Conservation (phyloP, 768 basidiomycete species). For the Xerocomellus amylosporus region DNA sequence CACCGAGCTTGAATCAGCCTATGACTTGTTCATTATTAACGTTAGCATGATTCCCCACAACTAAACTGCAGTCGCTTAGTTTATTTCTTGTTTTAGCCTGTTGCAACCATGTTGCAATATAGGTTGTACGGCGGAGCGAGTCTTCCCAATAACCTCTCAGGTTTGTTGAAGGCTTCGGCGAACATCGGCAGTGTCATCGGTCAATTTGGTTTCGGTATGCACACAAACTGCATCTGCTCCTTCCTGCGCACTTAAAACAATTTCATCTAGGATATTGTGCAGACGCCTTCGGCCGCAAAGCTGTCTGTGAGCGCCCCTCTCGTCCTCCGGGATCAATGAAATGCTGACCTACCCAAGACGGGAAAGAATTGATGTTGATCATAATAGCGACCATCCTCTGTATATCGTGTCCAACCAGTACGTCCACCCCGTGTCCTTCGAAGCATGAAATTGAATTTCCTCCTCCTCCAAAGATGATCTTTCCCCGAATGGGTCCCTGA, state of each 20-base stretch:
- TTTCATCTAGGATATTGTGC: constrained; percentile 52
- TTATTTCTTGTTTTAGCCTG: constrained; percentile 41
- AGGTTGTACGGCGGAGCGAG: constrained; percentile 51
- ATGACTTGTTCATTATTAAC: constrained; percentile 72
- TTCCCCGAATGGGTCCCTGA: constrained; percentile 48
- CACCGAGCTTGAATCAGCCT: constrained; percentile 42
- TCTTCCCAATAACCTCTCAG: constrained; percentile 55
- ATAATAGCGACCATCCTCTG: constrained; percentile 74
- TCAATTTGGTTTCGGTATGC: constrained; percentile 58
- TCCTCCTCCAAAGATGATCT: constrained; percentile 41
- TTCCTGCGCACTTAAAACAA: background rate
- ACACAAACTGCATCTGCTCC: background rate
- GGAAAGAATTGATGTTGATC: constrained; percentile 78
- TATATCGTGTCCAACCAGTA: constrained; percentile 62
- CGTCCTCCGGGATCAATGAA: background rate
- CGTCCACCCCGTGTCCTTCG: background rate
- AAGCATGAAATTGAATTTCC: background rate
- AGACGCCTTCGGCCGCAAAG: constrained; percentile 66
- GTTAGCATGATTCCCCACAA: constrained; percentile 30
- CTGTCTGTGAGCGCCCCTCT: constrained; percentile 45
- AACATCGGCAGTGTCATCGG: constrained; percentile 75
- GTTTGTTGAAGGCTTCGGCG: constrained; percentile 62
- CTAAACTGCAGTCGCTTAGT: background rate
- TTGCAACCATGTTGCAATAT: constrained; percentile 65
- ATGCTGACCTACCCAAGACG: constrained; percentile 42